A percentile compares a stretch with the other conserved stretches of the same genome.
Conservation (phyloP, 805 yeast species). For the Candida awuae region DNA sequence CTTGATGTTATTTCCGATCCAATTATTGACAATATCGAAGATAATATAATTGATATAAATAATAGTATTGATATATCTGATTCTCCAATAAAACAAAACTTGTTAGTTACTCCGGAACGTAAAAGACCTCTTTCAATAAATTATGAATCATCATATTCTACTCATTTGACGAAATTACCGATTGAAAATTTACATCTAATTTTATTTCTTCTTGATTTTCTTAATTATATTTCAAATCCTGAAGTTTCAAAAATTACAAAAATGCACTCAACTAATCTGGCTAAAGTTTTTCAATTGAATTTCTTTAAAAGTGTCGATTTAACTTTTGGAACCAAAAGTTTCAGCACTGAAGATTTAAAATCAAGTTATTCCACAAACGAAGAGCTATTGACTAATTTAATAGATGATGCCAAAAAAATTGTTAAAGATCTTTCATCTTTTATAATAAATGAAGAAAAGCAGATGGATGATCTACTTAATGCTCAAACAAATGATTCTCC, state of each 20-base stretch:
- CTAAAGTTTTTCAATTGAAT: constrained; percentile 33
- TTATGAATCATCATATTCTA: constrained; percentile 5
- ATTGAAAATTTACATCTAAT: constrained; percentile 27
- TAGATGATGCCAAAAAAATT: constrained; percentile 1
- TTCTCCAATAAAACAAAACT: constrained; percentile 1
- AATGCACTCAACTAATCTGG: constrained; percentile 31
- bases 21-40: not conserved
- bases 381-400: constrained; percentile 5
- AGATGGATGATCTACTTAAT: constrained; percentile 5
- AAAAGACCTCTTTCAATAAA: not conserved
- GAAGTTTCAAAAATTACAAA: constrained; percentile 25
- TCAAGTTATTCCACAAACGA: constrained; percentile 6
- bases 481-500: not conserved
- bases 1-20: not conserved
- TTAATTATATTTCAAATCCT: constrained; percentile 19
- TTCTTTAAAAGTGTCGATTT: constrained; percentile 29
- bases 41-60: constrained; percentile 5
- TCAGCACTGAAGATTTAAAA: constrained; percentile 12
- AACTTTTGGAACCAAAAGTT: constrained; percentile 11
- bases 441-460: constrained; percentile 1
- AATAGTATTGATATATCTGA: not conserved
- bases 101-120: not conserved
- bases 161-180: constrained; percentile 18
- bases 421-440: constrained; percentile 4
- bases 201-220: constrained; percentile 24